Percentiles rank a stretch among this genome's conserved stretches.
Evolutionary conservation across 345 rosid genomes (phyloP).

Genomic region (Excoecaria agallocha): DNA sequence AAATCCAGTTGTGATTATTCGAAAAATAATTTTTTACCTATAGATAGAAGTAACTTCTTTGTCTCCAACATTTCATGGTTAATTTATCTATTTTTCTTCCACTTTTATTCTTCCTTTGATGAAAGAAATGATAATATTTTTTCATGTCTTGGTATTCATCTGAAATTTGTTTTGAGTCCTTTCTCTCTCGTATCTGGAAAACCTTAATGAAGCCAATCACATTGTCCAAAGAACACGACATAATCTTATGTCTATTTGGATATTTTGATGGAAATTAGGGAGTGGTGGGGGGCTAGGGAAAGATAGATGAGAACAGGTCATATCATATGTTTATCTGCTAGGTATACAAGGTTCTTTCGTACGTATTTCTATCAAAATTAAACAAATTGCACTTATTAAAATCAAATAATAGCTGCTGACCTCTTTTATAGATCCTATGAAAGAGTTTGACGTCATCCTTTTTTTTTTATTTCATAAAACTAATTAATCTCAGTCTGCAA

Average conservation of each 20-base stretch:
- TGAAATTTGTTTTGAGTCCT: not conserved
- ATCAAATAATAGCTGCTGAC: not conserved
- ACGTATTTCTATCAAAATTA: conserved; percentile 10
- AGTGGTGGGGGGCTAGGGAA: not conserved
- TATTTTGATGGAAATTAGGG: not conserved
- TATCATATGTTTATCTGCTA: not conserved
- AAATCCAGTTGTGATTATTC: not conserved
- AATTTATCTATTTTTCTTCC: not conserved
- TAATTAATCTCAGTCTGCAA: no score
- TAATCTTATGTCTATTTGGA: conserved; percentile 10
- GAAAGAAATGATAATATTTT: not conserved
- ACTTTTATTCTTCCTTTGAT: not conserved
- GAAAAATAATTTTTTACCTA: not conserved
- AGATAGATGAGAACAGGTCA: not conserved
- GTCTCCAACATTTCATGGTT: not conserved
- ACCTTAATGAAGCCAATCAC: not conserved
- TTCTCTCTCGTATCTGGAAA: not conserved
- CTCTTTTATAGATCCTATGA: not conserved
- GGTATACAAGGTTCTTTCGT: conserved; percentile 13
- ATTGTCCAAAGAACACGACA: not conserved
- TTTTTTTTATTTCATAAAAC: no score
- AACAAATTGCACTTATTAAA: not conserved
- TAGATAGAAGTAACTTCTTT: not conserved
- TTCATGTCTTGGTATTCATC: not conserved
- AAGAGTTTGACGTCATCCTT: not conserved